phyloP scores from a whole-genome alignment of 2,329 filamentous ascomycete genomes.

The Diplodia corticola region DNA sequence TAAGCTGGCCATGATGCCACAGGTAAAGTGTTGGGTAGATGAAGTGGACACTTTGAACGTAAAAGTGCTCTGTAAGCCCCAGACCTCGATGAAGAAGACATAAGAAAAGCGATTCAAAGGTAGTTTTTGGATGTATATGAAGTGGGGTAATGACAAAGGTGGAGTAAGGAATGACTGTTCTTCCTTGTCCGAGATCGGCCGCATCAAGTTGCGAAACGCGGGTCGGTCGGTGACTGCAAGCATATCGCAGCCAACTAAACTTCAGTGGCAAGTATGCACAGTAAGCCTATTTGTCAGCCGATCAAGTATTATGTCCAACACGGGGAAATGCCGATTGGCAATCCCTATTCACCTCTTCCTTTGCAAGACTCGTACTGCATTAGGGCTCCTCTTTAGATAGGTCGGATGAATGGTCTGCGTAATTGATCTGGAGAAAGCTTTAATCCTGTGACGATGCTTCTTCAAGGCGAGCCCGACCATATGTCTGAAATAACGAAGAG shows the following conservation, averaged over 20 bases:
- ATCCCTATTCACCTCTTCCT: neutral
- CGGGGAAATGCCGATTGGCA: neutral
- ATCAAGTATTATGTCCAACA: neutral
- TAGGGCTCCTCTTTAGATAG: neutral
- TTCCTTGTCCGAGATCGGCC: neutral
- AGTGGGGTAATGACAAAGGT: neutral
- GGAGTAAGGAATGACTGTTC: conserved; percentile 9
- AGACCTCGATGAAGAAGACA: neutral
- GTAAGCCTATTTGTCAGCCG: neutral
- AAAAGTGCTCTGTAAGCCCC: neutral
- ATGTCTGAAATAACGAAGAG: neutral
- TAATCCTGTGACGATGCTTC: neutral
- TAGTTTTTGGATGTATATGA: neutral
- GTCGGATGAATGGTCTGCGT: neutral
- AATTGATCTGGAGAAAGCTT: neutral
- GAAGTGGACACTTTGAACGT: neutral
- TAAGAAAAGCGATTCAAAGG: neutral
- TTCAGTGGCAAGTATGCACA: neutral
- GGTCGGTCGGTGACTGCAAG: neutral
- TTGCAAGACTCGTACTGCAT: neutral
- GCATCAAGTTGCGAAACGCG: neutral
- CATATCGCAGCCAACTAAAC: neutral
- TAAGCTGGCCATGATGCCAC: neutral
- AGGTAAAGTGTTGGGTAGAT: neutral
- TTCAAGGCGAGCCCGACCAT: neutral